These are phyloP conservation scores for Gracilaria domingensis DNA, from an alignment of 23 red algal genomes.

Conservation along the genomic window DNA sequence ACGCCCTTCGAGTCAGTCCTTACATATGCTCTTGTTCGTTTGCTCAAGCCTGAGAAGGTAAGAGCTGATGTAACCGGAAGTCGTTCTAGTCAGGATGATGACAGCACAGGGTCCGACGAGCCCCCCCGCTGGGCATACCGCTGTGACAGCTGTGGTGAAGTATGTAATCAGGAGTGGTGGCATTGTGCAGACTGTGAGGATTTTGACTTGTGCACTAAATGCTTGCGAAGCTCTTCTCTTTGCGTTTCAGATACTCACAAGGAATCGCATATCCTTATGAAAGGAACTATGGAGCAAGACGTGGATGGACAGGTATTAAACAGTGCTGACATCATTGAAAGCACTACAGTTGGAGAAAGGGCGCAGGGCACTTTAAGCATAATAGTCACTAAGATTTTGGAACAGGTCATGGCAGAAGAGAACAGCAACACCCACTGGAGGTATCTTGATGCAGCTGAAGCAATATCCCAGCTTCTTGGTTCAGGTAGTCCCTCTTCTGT, in stretches of 20 bases:
- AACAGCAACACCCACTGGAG: slow-evolving; percentile 19
- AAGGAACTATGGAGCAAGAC: slow-evolving; percentile 46
- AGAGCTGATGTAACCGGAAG: not conserved
- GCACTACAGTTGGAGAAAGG: not conserved
- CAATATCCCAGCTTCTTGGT: slow-evolving; percentile 48
- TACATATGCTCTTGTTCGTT: not conserved
- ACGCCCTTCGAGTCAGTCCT: slow-evolving; percentile 53
- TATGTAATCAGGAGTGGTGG: slow-evolving; percentile 75
- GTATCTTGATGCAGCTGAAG: slow-evolving; percentile 60
- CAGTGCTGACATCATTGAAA: not conserved
- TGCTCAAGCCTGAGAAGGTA: not conserved
- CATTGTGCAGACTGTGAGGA: slow-evolving; percentile 71
- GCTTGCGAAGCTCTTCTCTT: slow-evolving; percentile 46
- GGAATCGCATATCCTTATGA: slow-evolving; percentile 44
- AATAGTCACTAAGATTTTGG: slow-evolving; percentile 25
- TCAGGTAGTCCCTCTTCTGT: slow-evolving; percentile 14
- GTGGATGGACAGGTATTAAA: slow-evolving; percentile 14
- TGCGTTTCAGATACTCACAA: slow-evolving; percentile 29
- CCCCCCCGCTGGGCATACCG: slow-evolving; percentile 68
- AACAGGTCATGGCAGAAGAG: slow-evolving; percentile 21
- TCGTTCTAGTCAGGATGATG: not conserved
- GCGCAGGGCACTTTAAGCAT: slow-evolving; percentile 16
- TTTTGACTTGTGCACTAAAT: slow-evolving; percentile 73
- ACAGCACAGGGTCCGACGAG: slow-evolving; percentile 27
- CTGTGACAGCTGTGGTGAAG: slow-evolving; percentile 71